phyloP scores from a whole-genome alignment of 352 stramenopile genomes.

The Achlya hypogyna region DNA sequence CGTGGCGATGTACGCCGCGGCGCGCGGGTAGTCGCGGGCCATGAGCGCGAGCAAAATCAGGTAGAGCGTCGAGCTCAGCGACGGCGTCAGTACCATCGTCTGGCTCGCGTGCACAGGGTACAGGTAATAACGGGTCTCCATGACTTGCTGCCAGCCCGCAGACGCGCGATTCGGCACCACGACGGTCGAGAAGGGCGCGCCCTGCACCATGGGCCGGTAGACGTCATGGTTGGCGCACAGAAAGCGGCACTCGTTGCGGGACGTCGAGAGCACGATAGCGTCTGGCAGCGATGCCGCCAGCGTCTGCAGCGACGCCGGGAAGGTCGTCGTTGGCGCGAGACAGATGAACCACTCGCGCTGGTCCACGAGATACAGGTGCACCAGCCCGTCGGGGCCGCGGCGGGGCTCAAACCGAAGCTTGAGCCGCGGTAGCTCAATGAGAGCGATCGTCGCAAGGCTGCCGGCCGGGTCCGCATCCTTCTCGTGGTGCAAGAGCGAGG shows the following conservation, averaged over 20 bases:
- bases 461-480: conserved; percentile 28
- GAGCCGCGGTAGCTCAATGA: conserved; percentile 95
- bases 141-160: conserved; percentile 75
- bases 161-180: conserved; percentile 72
- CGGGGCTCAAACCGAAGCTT: conserved; percentile 91
- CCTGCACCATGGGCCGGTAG: conserved; percentile 59
- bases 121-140: conserved; percentile 92
- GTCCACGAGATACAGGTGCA: conserved; percentile 64
- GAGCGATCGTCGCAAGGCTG: conserved; percentile 66
- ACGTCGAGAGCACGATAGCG: conserved; percentile 64
- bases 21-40: conserved; percentile 88
- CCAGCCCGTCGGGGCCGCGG: conserved; percentile 35
- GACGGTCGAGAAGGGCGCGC: conserved; percentile 71
- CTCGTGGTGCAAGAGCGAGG: not conserved
- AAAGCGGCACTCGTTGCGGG: conserved; percentile 67
- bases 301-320: conserved; percentile 21
- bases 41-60: conserved; percentile 97
- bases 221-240: conserved; percentile 78
- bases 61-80: conserved; percentile 95
- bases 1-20: conserved; percentile 93
- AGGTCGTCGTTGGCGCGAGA: conserved; percentile 20
- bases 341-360: conserved; percentile 81
- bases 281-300: conserved; percentile 40
- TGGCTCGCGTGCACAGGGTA: conserved; percentile 97
- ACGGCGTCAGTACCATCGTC: conserved; percentile 92